Percentiles rank a stretch among this genome's conserved stretches.
phyloP scores from a whole-genome alignment of 495 filamentous ascomycete species.

The Barbatosphaeria neglecta region DNA sequence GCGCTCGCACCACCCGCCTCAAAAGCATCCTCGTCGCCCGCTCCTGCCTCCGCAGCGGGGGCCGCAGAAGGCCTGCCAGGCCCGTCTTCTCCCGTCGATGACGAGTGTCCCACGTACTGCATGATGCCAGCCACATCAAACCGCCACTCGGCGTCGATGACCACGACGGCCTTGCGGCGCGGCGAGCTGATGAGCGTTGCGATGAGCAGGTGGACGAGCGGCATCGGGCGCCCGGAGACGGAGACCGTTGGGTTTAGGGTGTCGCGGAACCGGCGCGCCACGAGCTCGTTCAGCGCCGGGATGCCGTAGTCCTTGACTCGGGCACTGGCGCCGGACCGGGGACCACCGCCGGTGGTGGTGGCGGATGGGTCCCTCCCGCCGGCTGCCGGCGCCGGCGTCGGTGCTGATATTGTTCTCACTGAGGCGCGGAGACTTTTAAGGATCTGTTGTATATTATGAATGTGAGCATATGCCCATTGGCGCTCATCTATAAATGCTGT shows the following conservation, averaged over 20 bases:
- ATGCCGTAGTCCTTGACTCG: slow-evolving; percentile 24
- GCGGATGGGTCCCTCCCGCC: neutral
- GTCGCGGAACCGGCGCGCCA: slow-evolving; percentile 23
- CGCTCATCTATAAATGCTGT: too few species aligned
- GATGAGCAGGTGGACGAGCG: slow-evolving; percentile 57
- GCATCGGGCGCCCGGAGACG: slow-evolving; percentile 42
- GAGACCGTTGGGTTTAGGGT: slow-evolving; percentile 23
- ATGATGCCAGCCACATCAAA: slow-evolving; percentile 52
- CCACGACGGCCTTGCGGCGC: slow-evolving; percentile 46
- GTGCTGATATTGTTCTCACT: neutral
- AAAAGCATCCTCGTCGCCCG: neutral
- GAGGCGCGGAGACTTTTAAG: neutral
- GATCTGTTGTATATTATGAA: too few species aligned
- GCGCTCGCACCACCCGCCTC: neutral
- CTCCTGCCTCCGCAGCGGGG: neutral
- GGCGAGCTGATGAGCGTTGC: slow-evolving; percentile 43
- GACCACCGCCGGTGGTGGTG: neutral
- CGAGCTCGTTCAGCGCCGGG: slow-evolving; percentile 26
- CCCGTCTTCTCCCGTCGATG: slow-evolving; percentile 5
- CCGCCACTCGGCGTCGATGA: slow-evolving; percentile 58
- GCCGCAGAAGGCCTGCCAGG: neutral
- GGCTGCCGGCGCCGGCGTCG: neutral
- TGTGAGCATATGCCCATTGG: too few species aligned
- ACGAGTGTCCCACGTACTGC: slow-evolving; percentile 6
- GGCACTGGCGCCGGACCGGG: neutral